Conservation (phyloP, 2,329 filamentous ascomycete genomes). For the Neofusicoccum ribis region DNA sequence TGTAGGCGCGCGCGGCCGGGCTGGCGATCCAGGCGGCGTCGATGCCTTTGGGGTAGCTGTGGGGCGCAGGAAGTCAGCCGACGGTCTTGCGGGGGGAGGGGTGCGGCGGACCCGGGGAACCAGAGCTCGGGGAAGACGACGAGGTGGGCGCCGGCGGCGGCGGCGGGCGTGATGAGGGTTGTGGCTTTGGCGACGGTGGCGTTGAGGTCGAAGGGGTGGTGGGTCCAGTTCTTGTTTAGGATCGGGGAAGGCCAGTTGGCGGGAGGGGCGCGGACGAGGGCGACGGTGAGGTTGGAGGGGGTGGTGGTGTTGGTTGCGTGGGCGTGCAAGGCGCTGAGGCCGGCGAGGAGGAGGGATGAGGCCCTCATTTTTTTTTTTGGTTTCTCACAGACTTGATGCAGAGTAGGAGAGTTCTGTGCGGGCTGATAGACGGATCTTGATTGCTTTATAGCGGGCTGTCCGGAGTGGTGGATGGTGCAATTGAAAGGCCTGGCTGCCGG, state of each 20-base stretch:
- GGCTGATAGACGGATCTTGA: too few relatives aligned
- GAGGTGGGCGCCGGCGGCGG: constrained; percentile 30
- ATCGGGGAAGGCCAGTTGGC: not conserved
- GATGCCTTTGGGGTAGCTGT: not conserved
- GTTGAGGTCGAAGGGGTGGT: not conserved
- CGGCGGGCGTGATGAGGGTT: constrained; percentile 35
- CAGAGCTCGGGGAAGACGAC: constrained; percentile 40
- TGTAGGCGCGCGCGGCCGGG: not conserved
- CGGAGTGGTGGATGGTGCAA: too few relatives aligned
- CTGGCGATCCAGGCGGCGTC: not conserved
- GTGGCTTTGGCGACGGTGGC: constrained; percentile 36
- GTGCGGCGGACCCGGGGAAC: constrained; percentile 37
- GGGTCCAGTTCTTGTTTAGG: not conserved
- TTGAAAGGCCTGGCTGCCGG: too few relatives aligned
- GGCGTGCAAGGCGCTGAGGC: too few relatives aligned
- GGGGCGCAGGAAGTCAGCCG: not conserved
- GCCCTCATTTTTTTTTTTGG: too few relatives aligned
- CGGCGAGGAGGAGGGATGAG: too few relatives aligned
- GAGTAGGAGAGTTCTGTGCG: too few relatives aligned
- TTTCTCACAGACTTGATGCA: too few relatives aligned
- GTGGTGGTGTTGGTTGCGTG: too few relatives aligned
- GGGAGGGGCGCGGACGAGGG: not conserved
- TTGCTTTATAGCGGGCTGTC: too few relatives aligned
- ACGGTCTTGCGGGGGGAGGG: not conserved
- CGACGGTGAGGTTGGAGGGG: not conserved